These are phyloP conservation scores for Soucietia sequanensis DNA, from an alignment of 805 yeast genomes.

Conservation along the genomic window DNA sequence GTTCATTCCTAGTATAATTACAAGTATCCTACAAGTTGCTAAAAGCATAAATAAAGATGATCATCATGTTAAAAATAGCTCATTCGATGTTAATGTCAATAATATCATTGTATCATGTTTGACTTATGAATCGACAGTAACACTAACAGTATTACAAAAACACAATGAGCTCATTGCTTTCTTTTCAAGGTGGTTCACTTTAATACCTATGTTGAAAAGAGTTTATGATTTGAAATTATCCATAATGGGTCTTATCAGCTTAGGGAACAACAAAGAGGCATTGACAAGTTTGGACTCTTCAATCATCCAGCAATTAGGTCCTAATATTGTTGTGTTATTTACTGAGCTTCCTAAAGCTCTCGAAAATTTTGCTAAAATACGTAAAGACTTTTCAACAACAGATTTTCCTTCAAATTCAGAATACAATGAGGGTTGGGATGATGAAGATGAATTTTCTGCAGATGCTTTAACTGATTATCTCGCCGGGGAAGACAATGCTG, in stretches of 20 bases:
- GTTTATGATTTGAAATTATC: slow-evolving; percentile 83
- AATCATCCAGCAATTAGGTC: slow-evolving; percentile 45
- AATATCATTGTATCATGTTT: slow-evolving; percentile 66
- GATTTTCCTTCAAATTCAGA: slow-evolving; percentile 21
- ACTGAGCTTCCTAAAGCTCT: slow-evolving; percentile 72
- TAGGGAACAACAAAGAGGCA: slow-evolving; percentile 23
- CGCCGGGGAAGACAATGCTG: slow-evolving; percentile 3
- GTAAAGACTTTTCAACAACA: slow-evolving; percentile 49
- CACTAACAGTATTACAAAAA: slow-evolving; percentile 52
- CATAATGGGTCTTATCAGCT: slow-evolving; percentile 61
- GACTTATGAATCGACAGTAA: slow-evolving; percentile 54
- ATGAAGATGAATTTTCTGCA: slow-evolving; percentile 6
- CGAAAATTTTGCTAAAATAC: slow-evolving; percentile 57
- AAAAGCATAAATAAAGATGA: slow-evolving; percentile 24
- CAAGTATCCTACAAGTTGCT: slow-evolving; percentile 41
- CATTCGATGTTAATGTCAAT: slow-evolving; percentile 48
- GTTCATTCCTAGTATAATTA: slow-evolving; percentile 46
- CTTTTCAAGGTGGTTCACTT: slow-evolving; percentile 65
- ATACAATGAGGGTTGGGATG: slow-evolving; percentile 11
- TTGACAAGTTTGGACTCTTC: slow-evolving; percentile 14
- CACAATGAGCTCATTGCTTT: slow-evolving; percentile 45
- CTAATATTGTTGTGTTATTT: slow-evolving; percentile 50
- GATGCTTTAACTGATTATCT: slow-evolving; percentile 2
- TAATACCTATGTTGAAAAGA: slow-evolving; percentile 54
- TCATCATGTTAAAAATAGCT: slow-evolving; percentile 26